Evolutionary conservation across 306 rosid genomes (phyloP), one percentile per base, ranked within the genome.

Genomic region (Oemleria cerasiformis): DNA sequence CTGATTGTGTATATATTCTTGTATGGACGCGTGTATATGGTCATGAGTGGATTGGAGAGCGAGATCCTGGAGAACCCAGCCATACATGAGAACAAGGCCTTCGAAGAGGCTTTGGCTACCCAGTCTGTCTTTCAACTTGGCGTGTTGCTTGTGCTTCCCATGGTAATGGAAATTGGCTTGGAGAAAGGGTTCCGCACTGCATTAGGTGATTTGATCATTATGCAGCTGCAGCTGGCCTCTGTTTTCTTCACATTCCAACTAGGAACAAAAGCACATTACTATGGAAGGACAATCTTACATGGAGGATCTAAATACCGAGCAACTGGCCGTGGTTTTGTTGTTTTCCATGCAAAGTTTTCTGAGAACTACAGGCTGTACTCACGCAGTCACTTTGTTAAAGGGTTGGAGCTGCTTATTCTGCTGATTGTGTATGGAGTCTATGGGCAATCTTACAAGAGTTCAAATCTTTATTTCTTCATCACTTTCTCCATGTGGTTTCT

Each of bases 161-260:
- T 94, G 99, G 91, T 91, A 75, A 94, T 94, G 97, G 99, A 94
- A 89, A 94, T 88, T 70, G 99, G 96, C 74, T 82, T 91, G 54
- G 97, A 94, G 89, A 94, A 94, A 86, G 99, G 99, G 70, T 94
- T 94, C 69, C 97, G 97, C 47, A 74, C 90, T 21, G 99, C 99
- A 57, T 84, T 94, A 72, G 99, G 95, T 11, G 97, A 94, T 84
- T 84, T 94, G 64, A 75, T 91, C 76, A 91, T 91, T 81, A 94
- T 94, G 99, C 97, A 88, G 84, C 90, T 94, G 77, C 97, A 94
- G 79, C 89, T 91, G 58, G 96, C 99, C 75, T 88, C 99, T 57
- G 99, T 91, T 47, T 94, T 94, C 88, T 94, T 94, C 79, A 89
- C 97, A 49, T 94, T 94, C 83, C 99, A 87, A 77, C 92, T 94